phyloP scores from a whole-genome alignment of 164 flowering plant species.

The Cinnamomum chago region DNA sequence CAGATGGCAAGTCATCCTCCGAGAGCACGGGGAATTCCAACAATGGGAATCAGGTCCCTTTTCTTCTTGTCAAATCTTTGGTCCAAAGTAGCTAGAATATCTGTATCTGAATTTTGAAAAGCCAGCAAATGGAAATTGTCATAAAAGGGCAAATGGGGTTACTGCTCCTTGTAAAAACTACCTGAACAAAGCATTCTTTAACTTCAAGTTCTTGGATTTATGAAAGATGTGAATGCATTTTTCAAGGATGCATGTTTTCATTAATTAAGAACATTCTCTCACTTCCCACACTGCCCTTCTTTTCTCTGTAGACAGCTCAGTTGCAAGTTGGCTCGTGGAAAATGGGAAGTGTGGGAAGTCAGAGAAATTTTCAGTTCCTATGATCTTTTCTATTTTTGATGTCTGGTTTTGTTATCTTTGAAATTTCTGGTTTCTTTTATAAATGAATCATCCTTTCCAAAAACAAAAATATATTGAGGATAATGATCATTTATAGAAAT shows the following conservation, averaged over 20 bases:
- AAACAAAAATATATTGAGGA: too few relatives aligned
- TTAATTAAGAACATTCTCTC: background rate
- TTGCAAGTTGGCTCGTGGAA: background rate
- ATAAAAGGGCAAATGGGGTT: background rate
- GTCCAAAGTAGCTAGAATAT: background rate
- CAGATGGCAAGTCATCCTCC: constrained; percentile 60
- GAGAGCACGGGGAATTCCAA: constrained; percentile 24
- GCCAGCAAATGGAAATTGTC: background rate
- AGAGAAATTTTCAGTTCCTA: background rate
- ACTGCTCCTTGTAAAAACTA: background rate
- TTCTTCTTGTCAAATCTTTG: background rate
- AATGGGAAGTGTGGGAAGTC: background rate
- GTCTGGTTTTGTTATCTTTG: background rate
- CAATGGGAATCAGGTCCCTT: constrained; percentile 45
- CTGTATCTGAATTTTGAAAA: background rate
- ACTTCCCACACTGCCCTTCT: background rate
- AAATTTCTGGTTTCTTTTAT: too few relatives aligned
- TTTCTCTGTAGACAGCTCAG: background rate
- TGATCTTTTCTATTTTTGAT: background rate
- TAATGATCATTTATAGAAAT: background rate
- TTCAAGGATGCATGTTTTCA: background rate
- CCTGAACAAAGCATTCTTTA: background rate
- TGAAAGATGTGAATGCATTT: background rate
- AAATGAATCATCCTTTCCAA: background rate
- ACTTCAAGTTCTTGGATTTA: background rate